These are phyloP conservation scores for Leishmania guyanensis DNA, from an alignment of 208 protist genomes.

Conservation along the genomic window DNA sequence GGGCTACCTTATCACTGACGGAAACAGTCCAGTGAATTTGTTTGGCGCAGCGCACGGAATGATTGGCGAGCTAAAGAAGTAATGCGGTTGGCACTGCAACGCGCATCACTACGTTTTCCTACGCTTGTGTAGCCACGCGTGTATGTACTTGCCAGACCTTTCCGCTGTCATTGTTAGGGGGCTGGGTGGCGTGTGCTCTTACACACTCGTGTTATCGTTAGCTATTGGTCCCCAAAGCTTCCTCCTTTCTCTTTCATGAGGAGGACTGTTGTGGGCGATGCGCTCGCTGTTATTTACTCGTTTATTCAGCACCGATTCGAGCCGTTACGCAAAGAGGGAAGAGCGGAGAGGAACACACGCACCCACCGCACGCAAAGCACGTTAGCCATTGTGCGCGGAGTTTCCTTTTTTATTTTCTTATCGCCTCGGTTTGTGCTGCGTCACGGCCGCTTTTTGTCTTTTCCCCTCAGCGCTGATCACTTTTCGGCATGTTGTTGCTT, in stretches of 20 bases:
- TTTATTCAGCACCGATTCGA: not conserved
- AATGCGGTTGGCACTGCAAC: not conserved
- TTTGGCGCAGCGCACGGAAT: constrained; percentile 95
- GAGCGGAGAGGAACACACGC: not conserved
- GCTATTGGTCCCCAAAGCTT: not conserved
- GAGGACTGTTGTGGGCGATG: not conserved
- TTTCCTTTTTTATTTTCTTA: not conserved
- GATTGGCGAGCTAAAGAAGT: constrained; percentile 54
- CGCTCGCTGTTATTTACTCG: not conserved
- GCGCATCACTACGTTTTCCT: not conserved
- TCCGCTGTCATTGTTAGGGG: not conserved
- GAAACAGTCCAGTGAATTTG: constrained; percentile 95
- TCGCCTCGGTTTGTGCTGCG: not conserved
- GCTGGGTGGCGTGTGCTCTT: not conserved
- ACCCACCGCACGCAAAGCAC: not conserved
- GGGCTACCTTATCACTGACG: constrained; percentile 96
- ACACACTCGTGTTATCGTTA: not conserved
- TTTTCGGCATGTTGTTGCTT: not conserved
- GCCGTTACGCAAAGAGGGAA: not conserved
- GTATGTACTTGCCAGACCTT: not conserved
- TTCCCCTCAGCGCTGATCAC: not conserved
- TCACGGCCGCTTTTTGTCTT: not conserved
- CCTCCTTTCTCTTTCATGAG: not conserved
- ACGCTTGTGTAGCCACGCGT: not conserved
- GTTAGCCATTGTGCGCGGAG: not conserved